A percentile compares a stretch with the other conserved stretches of the same genome.
These are phyloP conservation scores for Candida anutae DNA, from an alignment of 1,139 yeast genomes.

Conservation along the genomic window DNA sequence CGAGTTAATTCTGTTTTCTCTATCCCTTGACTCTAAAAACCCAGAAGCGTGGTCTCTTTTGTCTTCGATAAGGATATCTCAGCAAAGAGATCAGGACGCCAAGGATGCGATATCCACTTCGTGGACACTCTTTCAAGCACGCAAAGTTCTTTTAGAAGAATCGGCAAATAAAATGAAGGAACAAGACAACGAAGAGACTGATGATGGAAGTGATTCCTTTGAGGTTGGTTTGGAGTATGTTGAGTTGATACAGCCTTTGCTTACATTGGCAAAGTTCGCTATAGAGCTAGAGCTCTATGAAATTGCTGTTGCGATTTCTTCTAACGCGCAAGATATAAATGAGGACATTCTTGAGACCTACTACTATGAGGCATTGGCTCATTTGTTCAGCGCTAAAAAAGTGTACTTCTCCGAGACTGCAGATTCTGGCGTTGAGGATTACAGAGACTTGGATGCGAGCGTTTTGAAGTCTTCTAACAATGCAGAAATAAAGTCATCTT, in stretches of 20 bases:
- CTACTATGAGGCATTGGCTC: conserved; percentile 76
- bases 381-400: conserved; percentile 50
- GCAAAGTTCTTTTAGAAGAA: conserved; percentile 44
- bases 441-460: conserved; percentile 38
- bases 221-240: conserved; percentile 46
- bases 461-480: conserved; percentile 12
- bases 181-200: conserved; percentile 12
- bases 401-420: conserved; percentile 10
- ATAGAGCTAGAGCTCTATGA: conserved; percentile 73
- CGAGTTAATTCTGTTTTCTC: conserved; percentile 56
- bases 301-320: conserved; percentile 51
- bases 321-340: conserved; percentile 63
- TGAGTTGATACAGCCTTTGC: conserved; percentile 60
- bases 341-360: conserved; percentile 75
- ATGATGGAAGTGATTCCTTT: conserved; percentile 15
- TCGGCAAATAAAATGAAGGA: conserved; percentile 24
- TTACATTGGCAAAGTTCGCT: conserved; percentile 64
- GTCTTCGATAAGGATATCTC: conserved; percentile 87
- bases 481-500: conserved; percentile 21
- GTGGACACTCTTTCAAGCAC: conserved; percentile 59
- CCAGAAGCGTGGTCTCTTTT: conserved; percentile 80
- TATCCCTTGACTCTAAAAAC: conserved; percentile 49
- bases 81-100: conserved; percentile 72
- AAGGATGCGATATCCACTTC: conserved; percentile 57
- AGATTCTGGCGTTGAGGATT: conserved; percentile 29